A percentile compares a stretch with the other conserved stretches of the same genome.
Conservation (phyloP, 495 filamentous ascomycete species). For the Sordaria brevicollis region DNA sequence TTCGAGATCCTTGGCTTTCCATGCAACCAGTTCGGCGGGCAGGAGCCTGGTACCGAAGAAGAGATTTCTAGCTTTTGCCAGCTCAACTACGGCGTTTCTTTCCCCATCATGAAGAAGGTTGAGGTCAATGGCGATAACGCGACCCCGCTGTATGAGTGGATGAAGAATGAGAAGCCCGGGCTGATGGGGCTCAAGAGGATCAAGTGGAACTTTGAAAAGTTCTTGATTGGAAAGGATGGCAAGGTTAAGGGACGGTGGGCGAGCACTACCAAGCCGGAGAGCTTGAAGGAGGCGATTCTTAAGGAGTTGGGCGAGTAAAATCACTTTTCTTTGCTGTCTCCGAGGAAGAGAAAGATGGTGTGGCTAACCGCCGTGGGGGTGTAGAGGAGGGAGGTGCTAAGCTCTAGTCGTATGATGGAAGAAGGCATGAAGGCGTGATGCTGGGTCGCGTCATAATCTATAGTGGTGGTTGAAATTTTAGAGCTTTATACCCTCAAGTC, state of each 20-base stretch:
- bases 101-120: slow-evolving; percentile 83
- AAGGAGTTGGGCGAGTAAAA: slow-evolving; percentile 48
- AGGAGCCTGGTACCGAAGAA: slow-evolving; percentile 83
- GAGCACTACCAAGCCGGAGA: slow-evolving; percentile 75
- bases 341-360: too few species aligned
- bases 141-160: slow-evolving; percentile 72
- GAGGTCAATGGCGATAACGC: slow-evolving; percentile 85
- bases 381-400: not conserved
- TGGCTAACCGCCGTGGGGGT: not conserved
- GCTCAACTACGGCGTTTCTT: slow-evolving; percentile 88
- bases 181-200: slow-evolving; percentile 75
- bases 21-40: slow-evolving; percentile 91
- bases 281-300: slow-evolving; percentile 60
- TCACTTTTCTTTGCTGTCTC: too few species aligned
- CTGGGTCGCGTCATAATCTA: not conserved
- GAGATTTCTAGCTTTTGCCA: slow-evolving; percentile 95
- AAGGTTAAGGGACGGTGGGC: slow-evolving; percentile 75
- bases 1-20: slow-evolving; percentile 91
- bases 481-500: not conserved
- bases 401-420: not conserved
- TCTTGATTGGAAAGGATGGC: slow-evolving; percentile 77
- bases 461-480: not conserved
- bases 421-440: not conserved
- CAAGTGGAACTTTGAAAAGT: slow-evolving; percentile 99
- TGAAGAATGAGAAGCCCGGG: slow-evolving; percentile 80